Evolutionary conservation across 176 grass and related monocot species (phyloP).

Genomic region (Raddia distichophylla): DNA sequence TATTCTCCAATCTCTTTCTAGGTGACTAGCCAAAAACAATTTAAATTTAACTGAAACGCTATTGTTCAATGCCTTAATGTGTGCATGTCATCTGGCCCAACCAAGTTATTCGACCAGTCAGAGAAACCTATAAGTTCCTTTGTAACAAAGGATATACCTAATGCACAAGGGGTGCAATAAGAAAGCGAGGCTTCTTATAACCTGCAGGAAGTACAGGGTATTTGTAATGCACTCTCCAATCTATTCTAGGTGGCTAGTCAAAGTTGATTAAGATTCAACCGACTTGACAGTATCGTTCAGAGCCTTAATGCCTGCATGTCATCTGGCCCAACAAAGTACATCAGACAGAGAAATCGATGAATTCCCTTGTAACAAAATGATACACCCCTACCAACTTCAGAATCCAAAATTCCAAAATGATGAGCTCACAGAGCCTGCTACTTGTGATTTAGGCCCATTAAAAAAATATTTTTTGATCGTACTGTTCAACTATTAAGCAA

Average conservation of each 20-base stretch:
- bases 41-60: neutral
- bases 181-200: neutral
- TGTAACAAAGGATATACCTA: neutral
- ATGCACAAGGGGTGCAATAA: neutral
- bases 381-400: neutral
- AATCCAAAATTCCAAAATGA: neutral
- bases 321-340: neutral
- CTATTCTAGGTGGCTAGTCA: neutral
- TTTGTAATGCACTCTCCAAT: neutral
- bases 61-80: neutral
- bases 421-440: neutral
- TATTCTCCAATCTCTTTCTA: neutral
- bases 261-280: neutral
- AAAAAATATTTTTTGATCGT: neutral
- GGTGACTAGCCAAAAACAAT: neutral
- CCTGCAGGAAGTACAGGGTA: neutral
- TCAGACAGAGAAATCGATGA: neutral
- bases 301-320: neutral
- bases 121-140: neutral
- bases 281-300: neutral
- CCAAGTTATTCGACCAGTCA: neutral
- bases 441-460: neutral
- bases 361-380: neutral
- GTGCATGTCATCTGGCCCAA: too few relatives aligned
- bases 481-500: constrained; percentile 12